phyloP scores from a whole-genome alignment of 176 grass and related monocot genomes.

The Carex cristatella region DNA sequence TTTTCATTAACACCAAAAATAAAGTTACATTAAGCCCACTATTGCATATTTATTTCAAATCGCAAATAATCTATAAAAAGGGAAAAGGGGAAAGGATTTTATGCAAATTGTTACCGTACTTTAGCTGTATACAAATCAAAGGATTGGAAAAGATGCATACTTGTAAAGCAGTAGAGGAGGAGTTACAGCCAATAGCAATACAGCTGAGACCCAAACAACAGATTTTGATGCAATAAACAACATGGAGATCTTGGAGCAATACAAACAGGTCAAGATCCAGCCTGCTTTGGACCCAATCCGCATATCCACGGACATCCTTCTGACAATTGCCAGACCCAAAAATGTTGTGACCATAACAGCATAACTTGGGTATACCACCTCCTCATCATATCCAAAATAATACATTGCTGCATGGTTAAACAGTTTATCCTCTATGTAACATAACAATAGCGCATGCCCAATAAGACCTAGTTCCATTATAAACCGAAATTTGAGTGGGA shows the following conservation, averaged over 20 bases:
- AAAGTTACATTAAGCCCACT: background rate
- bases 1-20: background rate
- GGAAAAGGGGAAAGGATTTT: background rate
- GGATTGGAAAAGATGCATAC: slow-evolving; percentile 25
- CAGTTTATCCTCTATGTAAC: slow-evolving; percentile 89
- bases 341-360: slow-evolving; percentile 84
- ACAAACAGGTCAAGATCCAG: slow-evolving; percentile 92
- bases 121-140: background rate
- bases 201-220: slow-evolving; percentile 81
- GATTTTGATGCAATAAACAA: slow-evolving; percentile 91
- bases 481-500: slow-evolving; percentile 69
- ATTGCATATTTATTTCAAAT: background rate
- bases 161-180: slow-evolving; percentile 97
- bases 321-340: slow-evolving; percentile 74
- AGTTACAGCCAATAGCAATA: slow-evolving; percentile 79
- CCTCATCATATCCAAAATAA: slow-evolving; percentile 92
- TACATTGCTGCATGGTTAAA: slow-evolving; percentile 85
- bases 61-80: background rate
- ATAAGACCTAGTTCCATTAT: slow-evolving; percentile 79
- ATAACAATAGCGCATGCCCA: slow-evolving; percentile 76
- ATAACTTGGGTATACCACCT: slow-evolving; percentile 92
- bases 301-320: slow-evolving; percentile 72
- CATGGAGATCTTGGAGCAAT: slow-evolving; percentile 89
- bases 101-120: background rate
- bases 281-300: slow-evolving; percentile 74